phyloP scores from a whole-genome alignment of 192 early-diverging fungal genomes.

The Podila verticillata region DNA sequence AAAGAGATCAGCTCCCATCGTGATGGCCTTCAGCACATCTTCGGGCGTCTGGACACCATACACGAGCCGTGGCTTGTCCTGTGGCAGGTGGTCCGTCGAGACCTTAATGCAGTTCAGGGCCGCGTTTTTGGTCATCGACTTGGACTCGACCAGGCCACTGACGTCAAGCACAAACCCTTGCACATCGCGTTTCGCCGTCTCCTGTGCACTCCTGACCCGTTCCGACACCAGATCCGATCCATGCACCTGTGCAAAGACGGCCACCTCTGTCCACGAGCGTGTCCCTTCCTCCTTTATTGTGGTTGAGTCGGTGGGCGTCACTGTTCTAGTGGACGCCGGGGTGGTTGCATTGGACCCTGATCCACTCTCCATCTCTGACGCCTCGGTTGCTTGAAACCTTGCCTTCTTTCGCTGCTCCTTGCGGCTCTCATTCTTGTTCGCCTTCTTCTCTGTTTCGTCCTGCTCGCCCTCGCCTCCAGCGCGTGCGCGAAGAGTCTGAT shows the following conservation, averaged over 20 bases:
- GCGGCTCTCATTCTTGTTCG: conserved; percentile 23
- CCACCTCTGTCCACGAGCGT: conserved; percentile 25
- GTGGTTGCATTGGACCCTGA: neutral
- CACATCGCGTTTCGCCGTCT: conserved; percentile 52
- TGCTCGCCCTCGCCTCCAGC: conserved; percentile 20
- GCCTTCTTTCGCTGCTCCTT: conserved; percentile 15
- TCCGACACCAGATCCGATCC: conserved; percentile 56
- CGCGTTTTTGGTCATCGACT: conserved; percentile 16
- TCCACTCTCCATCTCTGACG: neutral
- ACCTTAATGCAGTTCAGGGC: conserved; percentile 48
- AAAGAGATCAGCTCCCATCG: conserved; percentile 74
- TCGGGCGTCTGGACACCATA: conserved; percentile 63
- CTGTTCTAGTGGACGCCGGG: too few relatives aligned
- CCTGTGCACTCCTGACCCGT: conserved; percentile 53
- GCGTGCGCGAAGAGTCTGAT: conserved; percentile 40
- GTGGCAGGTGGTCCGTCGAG: conserved; percentile 57
- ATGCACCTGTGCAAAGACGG: conserved; percentile 59
- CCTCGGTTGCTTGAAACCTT: neutral
- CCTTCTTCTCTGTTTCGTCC: conserved; percentile 15
- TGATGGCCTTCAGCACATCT: conserved; percentile 57
- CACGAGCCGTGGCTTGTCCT: conserved; percentile 60
- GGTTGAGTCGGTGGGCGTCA: too few relatives aligned
- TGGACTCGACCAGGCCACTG: conserved; percentile 1
- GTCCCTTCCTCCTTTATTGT: neutral
- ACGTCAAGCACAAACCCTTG: conserved; percentile 32